Evolutionary conservation across 1,139 yeast genomes (phyloP).

Genomic region (Yamadazyma oceani): DNA sequence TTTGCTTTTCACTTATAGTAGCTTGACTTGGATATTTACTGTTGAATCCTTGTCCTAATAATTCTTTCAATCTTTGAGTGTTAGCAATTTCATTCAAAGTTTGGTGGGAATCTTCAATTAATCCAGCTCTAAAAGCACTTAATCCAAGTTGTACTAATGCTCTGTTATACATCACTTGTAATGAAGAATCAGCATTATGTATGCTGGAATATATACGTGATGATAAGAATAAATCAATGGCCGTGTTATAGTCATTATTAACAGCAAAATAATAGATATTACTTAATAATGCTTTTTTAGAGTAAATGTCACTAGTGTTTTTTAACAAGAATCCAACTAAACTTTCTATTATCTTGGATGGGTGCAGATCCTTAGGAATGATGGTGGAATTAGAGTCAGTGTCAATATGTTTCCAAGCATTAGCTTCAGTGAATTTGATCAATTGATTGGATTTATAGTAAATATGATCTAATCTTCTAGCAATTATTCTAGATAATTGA

Average conservation of each 20-base stretch:
- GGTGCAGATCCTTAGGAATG: conserved; percentile 31
- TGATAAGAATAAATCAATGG: conserved; percentile 83
- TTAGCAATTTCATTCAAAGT: conserved; percentile 86
- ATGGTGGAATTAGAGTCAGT: conserved; percentile 29
- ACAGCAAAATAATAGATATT: conserved; percentile 91
- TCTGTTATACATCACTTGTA: conserved; percentile 93
- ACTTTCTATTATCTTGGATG: conserved; percentile 55
- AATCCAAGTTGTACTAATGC: conserved; percentile 94
- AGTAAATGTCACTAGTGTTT: conserved; percentile 63
- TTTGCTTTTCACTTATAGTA: conserved; percentile 67
- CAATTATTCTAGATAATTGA: conserved; percentile 74
- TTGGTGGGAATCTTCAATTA: conserved; percentile 85
- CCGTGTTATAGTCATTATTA: conserved; percentile 77
- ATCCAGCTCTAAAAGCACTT: conserved; percentile 90
- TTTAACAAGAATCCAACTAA: conserved; percentile 65
- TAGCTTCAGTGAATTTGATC: conserved; percentile 64
- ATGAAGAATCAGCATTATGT: conserved; percentile 77
- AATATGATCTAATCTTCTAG: conserved; percentile 87
- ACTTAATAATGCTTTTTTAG: conserved; percentile 81
- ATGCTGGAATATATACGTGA: conserved; percentile 83
- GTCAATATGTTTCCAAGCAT: conserved; percentile 61
- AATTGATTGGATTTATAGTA: conserved; percentile 88
- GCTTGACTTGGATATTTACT: conserved; percentile 62
- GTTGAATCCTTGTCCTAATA: conserved; percentile 89
- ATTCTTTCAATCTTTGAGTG: conserved; percentile 83